Evolutionary conservation across 2,329 filamentous ascomycete genomes (phyloP), one percentile per base, ranked within the genome.

Genomic region (Penicillium sclerotiorum): DNA sequence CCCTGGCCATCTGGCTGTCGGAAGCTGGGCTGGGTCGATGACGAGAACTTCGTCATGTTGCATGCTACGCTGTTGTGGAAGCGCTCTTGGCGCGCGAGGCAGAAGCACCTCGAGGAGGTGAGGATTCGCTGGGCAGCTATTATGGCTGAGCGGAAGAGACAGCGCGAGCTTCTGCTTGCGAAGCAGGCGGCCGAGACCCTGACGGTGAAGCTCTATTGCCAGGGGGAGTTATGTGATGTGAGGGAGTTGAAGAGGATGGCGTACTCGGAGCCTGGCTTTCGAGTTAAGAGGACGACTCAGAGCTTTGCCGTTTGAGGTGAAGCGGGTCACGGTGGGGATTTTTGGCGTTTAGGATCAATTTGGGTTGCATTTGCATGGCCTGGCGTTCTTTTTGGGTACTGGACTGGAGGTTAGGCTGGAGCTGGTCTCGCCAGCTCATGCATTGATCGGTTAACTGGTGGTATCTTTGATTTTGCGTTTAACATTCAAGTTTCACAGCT

Each of bases 91-190:
- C 45, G 36, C 3, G 35, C 20, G 3, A 47, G 59, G 11, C 40
- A 45, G 18, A 45, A 52, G 22, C 28, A 20, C 1, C 18, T 55
- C 4, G 32, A 32, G 15, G 37, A 37, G 12, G 52, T 55, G 12
- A 40, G 45, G 28, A 54, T 47, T 8, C 39, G 39, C 8, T 62
- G 59, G 59, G 52, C 47, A 4, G 9, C 49, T 12, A 62, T 62
- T 15, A 58, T 51, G 45, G 45, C 48, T 7, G 59, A 62, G 23
- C 28, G 59, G 27, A 27, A 47, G 3, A 36, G 47, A 12, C 56
- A 62, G 30, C 45, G 57, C n/a, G 54, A 55, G 18, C 22, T 36
- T 9, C 21, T 55, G 1, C 32, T 50, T 28, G 12, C 49, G 1
- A 55, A 43, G 23, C 51, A 47, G 27, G 41, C 48, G 13, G 32